A percentile compares a stretch with the other conserved stretches of the same genome.
These are phyloP conservation scores for Kodamaea suecica DNA, from an alignment of 1,139 yeast genomes.

Conservation along the genomic window DNA sequence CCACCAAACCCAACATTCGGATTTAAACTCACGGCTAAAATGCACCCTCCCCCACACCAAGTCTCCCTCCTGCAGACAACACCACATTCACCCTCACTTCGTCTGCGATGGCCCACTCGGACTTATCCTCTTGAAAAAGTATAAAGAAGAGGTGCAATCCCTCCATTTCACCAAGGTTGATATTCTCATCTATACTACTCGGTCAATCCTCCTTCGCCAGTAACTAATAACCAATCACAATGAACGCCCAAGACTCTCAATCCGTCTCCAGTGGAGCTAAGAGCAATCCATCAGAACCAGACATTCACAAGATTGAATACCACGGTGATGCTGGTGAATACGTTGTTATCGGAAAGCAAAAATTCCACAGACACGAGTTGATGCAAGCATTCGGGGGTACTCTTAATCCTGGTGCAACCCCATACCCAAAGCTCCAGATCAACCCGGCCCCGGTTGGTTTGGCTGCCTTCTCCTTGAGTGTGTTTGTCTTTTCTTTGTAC, in stretches of 20 bases:
- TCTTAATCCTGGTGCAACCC: constrained; percentile 59
- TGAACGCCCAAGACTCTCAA: constrained; percentile 9
- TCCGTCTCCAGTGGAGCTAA: constrained; percentile 7
- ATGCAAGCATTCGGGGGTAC: constrained; percentile 74
- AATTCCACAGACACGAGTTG: constrained; percentile 50
- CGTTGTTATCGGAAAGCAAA: constrained; percentile 29
- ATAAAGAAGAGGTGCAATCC: too few species aligned
- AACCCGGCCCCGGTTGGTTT: constrained; percentile 90
- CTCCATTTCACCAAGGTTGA: too few species aligned
- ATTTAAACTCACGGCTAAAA: too few species aligned
- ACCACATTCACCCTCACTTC: neutral
- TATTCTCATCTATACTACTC: too few species aligned
- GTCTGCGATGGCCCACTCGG: too few species aligned
- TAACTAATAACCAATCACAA: neutral
- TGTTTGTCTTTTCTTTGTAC: constrained; percentile 70
- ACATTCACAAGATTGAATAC: constrained; percentile 4
- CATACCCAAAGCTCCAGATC: constrained; percentile 67
- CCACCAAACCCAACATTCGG: neutral
- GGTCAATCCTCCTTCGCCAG: too few species aligned
- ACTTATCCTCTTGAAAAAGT: too few species aligned
- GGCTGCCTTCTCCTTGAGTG: constrained; percentile 79
- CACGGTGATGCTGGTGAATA: constrained; percentile 9
- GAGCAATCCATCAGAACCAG: constrained; percentile 2
- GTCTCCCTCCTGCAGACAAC: too few species aligned
- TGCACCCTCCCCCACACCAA: too few species aligned